These are phyloP conservation scores for Lasiodiplodia citricola DNA, from an alignment of 2,329 filamentous ascomycete species.

Conservation along the genomic window DNA sequence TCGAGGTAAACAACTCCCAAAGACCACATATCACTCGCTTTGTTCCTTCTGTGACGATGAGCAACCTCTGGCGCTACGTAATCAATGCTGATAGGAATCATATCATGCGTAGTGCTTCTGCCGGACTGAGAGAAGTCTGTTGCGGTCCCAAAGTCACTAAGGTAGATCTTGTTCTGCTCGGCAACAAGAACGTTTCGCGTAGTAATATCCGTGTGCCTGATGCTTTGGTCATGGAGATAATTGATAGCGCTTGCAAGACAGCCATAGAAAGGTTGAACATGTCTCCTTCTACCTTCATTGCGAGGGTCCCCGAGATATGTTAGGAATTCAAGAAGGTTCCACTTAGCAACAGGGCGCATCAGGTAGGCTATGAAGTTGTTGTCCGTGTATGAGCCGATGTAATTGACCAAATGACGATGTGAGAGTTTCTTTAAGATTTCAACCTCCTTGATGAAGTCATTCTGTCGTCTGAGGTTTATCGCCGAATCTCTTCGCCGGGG, in stretches of 20 bases:
- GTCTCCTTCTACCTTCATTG: slow-evolving; percentile 26
- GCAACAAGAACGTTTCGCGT: slow-evolving; percentile 21
- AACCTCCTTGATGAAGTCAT: slow-evolving; percentile 36
- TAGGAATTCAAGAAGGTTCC: background rate
- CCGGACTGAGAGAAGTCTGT: slow-evolving; percentile 27
- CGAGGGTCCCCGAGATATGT: background rate
- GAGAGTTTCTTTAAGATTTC: slow-evolving; percentile 36
- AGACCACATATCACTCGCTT: slow-evolving; percentile 26
- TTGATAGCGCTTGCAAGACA: slow-evolving; percentile 22
- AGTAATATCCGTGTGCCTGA: slow-evolving; percentile 26
- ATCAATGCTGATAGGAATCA: background rate
- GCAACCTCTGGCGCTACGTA: slow-evolving; percentile 29
- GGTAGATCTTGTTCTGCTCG: slow-evolving; percentile 24
- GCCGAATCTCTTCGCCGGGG: slow-evolving; percentile 21
- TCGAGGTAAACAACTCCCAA: slow-evolving; percentile 27
- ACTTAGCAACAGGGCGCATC: slow-evolving; percentile 29
- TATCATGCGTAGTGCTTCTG: background rate
- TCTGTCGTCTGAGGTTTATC: background rate
- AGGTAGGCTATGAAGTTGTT: slow-evolving; percentile 37
- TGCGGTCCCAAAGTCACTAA: slow-evolving; percentile 37
- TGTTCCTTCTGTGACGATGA: background rate
- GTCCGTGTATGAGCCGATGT: slow-evolving; percentile 42
- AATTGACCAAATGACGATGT: slow-evolving; percentile 38
- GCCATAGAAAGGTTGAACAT: slow-evolving; percentile 27
- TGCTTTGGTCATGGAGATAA: slow-evolving; percentile 17